A percentile compares a stretch with the other conserved stretches of the same genome.
phyloP scores from a whole-genome alignment of 176 grass and related monocot species.

The Panicum miliaceum region DNA sequence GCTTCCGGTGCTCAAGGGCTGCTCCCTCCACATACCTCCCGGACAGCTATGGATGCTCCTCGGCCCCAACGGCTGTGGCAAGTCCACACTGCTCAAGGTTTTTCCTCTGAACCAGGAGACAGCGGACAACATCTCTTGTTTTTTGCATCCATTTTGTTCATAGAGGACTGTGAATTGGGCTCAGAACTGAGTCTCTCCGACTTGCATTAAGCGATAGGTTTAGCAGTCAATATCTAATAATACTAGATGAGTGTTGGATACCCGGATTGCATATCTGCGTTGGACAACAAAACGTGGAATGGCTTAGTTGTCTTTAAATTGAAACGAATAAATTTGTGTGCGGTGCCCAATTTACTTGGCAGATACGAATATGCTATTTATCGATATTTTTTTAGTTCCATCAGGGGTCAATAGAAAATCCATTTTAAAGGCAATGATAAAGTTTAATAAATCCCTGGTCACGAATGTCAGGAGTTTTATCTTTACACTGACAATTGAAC shows the following conservation, averaged over 20 bases:
- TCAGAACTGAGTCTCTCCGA: neutral
- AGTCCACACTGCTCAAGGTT: constrained; percentile 94
- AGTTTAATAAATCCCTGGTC: neutral
- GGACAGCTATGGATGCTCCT: constrained; percentile 99
- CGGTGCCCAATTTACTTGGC: neutral
- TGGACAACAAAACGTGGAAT: neutral
- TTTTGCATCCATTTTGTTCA: constrained; percentile 1
- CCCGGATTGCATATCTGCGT: neutral
- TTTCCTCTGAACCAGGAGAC: constrained; percentile 25
- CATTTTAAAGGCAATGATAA: neutral
- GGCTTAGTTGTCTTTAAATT: neutral
- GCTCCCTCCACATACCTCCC: constrained; percentile 65
- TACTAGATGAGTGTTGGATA: neutral
- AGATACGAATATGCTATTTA: constrained; percentile 2
- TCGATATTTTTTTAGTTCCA: neutral
- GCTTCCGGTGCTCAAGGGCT: constrained; percentile 75
- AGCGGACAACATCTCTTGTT: neutral
- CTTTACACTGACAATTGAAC: neutral
- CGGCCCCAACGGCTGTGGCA: constrained; percentile 94
- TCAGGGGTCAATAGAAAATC: neutral
- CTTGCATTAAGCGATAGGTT: neutral
- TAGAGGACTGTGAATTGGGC: neutral
- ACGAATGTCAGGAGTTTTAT: neutral
- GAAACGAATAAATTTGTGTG: neutral
- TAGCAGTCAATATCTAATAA: too few relatives aligned